Percentiles rank a stretch among this genome's conserved stretches.
These are phyloP conservation scores for Populus tremula DNA, from an alignment of 345 rosid genomes.

Conservation along the genomic window DNA sequence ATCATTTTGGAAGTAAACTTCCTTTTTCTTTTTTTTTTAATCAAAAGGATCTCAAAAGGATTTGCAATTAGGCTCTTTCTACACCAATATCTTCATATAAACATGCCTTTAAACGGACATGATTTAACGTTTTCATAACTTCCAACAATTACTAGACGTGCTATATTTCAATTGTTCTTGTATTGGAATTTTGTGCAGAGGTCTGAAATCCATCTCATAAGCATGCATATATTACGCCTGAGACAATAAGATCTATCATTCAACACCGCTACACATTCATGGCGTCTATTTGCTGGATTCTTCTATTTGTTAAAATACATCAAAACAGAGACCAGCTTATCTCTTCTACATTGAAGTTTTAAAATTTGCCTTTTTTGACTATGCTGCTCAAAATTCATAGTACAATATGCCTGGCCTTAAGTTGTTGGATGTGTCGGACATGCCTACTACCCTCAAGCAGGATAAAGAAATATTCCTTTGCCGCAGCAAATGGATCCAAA, in stretches of 20 bases:
- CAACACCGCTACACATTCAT: not conserved
- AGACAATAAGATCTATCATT: not conserved
- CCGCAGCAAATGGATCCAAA: constrained; percentile 27
- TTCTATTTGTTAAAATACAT: not conserved
- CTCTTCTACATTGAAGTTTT: not conserved
- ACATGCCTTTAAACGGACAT: not conserved
- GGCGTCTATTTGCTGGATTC: not conserved
- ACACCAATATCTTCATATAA: not conserved
- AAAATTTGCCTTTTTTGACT: not conserved
- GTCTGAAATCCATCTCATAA: not conserved
- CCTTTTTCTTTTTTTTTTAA: too few species aligned
- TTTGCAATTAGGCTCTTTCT: not conserved
- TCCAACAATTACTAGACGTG: not conserved
- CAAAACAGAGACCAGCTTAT: not conserved
- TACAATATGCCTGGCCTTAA: not conserved
- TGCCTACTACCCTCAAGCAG: constrained; percentile 12
- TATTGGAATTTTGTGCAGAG: not conserved
- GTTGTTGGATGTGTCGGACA: constrained; percentile 3
- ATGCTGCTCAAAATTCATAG: not conserved
- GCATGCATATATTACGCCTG: not conserved
- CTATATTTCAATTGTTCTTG: not conserved
- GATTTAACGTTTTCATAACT: not conserved
- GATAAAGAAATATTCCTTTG: constrained; percentile 29
- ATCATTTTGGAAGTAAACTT: too few species aligned
- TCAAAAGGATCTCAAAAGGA: not conserved